A percentile compares a stretch with the other conserved stretches of the same genome.
These are phyloP conservation scores for Sarocladium oryzae DNA, from an alignment of 2,329 filamentous ascomycete genomes.

Conservation along the genomic window DNA sequence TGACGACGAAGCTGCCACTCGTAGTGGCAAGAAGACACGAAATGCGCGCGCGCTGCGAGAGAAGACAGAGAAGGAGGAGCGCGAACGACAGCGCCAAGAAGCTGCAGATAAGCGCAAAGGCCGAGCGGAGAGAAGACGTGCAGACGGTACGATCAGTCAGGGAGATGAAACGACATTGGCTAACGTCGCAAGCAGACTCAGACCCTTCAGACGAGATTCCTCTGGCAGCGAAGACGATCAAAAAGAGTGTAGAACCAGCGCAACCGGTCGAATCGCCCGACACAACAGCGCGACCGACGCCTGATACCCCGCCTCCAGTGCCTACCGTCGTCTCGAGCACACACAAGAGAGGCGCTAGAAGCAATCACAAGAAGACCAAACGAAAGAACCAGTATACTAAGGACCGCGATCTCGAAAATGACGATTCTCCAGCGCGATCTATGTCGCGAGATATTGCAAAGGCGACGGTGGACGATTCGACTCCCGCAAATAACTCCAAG, in stretches of 20 bases:
- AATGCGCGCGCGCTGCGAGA: slow-evolving; percentile 55
- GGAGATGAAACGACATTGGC: background rate
- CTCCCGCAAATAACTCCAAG: slow-evolving; percentile 20
- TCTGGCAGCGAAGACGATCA: slow-evolving; percentile 31
- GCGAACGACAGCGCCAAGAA: slow-evolving; percentile 67
- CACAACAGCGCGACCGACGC: slow-evolving; percentile 21
- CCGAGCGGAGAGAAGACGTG: slow-evolving; percentile 71
- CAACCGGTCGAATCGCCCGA: slow-evolving; percentile 20
- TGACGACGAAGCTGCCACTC: slow-evolving; percentile 57
- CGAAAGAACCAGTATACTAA: slow-evolving; percentile 80
- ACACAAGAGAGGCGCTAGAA: slow-evolving; percentile 54
- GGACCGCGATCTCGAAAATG: slow-evolving; percentile 56
- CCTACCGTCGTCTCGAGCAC: slow-evolving; percentile 39
- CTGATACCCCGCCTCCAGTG: slow-evolving; percentile 36
- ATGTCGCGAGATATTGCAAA: slow-evolving; percentile 43
- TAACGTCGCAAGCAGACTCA: slow-evolving; percentile 47
- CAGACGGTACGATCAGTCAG: slow-evolving; percentile 56
- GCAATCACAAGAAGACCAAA: slow-evolving; percentile 59
- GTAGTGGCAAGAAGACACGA: slow-evolving; percentile 53
- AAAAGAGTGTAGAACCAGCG: slow-evolving; percentile 25
- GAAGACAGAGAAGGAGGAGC: slow-evolving; percentile 64
- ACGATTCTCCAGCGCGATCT: slow-evolving; percentile 51
- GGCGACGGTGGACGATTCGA: slow-evolving; percentile 26
- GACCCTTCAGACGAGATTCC: slow-evolving; percentile 65
- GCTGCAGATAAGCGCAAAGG: slow-evolving; percentile 75